Base-by-base conservation (phyloP, 768 basidiomycete species). In the Pleurotus salmoneostramineus region DNA sequence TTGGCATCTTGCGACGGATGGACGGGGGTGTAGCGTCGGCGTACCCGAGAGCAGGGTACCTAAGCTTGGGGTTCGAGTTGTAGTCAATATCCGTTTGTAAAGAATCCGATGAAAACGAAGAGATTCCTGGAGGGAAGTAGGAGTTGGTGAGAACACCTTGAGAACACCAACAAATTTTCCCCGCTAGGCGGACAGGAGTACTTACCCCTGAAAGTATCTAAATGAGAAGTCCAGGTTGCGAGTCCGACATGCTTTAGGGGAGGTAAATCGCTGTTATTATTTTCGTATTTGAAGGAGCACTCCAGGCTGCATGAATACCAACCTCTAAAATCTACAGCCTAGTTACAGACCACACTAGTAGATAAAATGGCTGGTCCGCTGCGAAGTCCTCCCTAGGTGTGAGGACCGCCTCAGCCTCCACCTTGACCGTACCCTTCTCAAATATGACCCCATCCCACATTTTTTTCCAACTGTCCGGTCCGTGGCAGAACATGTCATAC, bases 381-480 rank as follows among this genome's bases (percentile, higher is more conserved):
- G 47, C 45, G 34, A 35, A 7, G 55, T 65, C 43, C 11, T 43
- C 46, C n/a, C 44, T 35, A 43, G 64, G 42, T 37, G 64, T 49
- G 34, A 62, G 56, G 40, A 46, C 56, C 34, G 78, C 58, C n/a
- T 36, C 36, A 2, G 66, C 62, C 3, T 67, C 62, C 1, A 74
- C 68, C 42, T 68, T 64, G 34, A 78, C 72, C 1, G 56, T 65
- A 5, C 72, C 69, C 15, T 60, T 64, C 47, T 60, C 60, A 50
- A 77, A 78, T 12, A 74, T 60, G n/a, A 64, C 58, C 8, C 69
- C 70, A 40, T 71, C 67, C 73, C 75, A 76, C 34, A 76, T 60
- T 6, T 65, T 66, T 33, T 61, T 40, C 74, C 73, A 77, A 59
- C 66, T 74, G 34, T 71, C 67, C 7, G 67, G 69, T n/a, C 71